Evolutionary conservation across 1,139 yeast genomes (phyloP), one percentile per base, ranked within the genome.

Genomic region (Lodderomyces pseudojiufengensis): DNA sequence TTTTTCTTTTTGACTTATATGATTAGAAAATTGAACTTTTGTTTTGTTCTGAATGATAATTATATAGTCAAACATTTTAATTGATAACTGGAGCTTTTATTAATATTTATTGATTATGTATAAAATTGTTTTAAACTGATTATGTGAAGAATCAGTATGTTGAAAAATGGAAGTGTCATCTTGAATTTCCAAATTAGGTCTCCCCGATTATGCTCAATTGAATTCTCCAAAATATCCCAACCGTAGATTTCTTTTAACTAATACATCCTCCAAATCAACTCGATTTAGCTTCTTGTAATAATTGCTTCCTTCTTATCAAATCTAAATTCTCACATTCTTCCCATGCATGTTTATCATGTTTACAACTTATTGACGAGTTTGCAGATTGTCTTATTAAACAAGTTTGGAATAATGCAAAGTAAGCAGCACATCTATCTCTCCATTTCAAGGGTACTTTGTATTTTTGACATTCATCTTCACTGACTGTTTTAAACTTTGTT

Each of bases 271-370:
- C n/a, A n/a, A n/a, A n/a, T n/a, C n/a, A n/a, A n/a, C n/a, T n/a
- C n/a, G 20, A 5, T 59, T 78, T 80, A 48, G 71, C 65, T 40
- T 71, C 73, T 51, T 78, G 75, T 59, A 84, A 70, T 61, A 83
- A 90, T 57, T 78, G 72, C 45, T 83, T 85, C 63, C 95, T 78
- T 67, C 94, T 78, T 57, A 80, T 76, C 67, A 82, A 85, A 57
- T 85, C 95, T 61, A 81, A 65, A 61, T 83, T 84, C 61, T 85
- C 85, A 61, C 95, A 85, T 54, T 84, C 85, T 63, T 85, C 95
- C 73, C 90, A 86, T 30, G 78, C 76, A 50, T 85, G 95, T 59
- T 88, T 78, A 63, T 83, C 88, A 48, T 81, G 84, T 44, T 75
- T 73, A 63, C 95, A 86, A 53, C 77, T 80, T 36, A 69, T 70